Evolutionary conservation across 306 rosid species (phyloP), one percentile per base, ranked within the genome.

Genomic region (Astragalus glycyphyllos): DNA sequence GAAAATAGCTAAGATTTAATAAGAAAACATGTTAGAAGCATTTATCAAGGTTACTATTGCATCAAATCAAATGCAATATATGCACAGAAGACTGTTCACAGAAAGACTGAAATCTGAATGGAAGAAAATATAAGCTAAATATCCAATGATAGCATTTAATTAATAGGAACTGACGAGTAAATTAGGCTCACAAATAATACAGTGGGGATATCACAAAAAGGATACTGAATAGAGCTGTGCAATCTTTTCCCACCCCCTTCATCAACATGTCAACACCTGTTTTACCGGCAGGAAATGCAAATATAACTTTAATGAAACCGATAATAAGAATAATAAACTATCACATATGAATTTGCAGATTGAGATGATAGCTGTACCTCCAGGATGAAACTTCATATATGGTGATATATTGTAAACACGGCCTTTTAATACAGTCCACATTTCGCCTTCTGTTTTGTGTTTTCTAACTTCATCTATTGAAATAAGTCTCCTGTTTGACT

Each of bases 361-460:
- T 40, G 63, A 79, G 67, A 23, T 20, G 7, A 75, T 72, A 68
- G 72, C 2, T 77, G 71, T 88, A 90, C 97, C 97, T 81, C 97
- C 97, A n/a, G 98, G 97, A 68, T 90, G 98, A 77, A 93, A 93
- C 77, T 84, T 88, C 96, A 90, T 84, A 68, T 93, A 93, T 7
- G 97, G 96, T 69, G 87, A 85, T 79, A 93, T 46, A 79, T 93
- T 93, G 74, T 93, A 93, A 75, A 91, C 92, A 13, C 87, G 92
- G 15, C 97, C 99, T 80, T 91, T 94, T 35, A 94, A 84, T 80
- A 90, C 96, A 68, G 99, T 94, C 97, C 99, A 94, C 95, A 89
- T 87, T 12, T 92, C 81, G 44, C 84, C 99, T 66, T 88, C 97
- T 40, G 80, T 79, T 65, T 76, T 89, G 76, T 91, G 86, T 47